Conservation (phyloP, 1,139 yeast genomes). For the Wickerhamomyces sp. region DNA sequence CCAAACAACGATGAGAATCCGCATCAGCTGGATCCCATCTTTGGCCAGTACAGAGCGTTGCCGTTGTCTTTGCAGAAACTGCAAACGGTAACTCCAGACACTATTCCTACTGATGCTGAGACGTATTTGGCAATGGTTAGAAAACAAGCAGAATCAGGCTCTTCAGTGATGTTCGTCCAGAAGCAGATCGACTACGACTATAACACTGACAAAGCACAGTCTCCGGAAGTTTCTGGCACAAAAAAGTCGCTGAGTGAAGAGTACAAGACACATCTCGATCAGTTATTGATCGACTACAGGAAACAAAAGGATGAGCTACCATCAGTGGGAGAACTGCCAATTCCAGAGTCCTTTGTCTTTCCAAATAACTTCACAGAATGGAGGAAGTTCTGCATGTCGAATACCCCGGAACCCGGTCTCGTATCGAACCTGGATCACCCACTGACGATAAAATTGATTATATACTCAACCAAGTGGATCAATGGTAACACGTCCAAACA, state of each 20-base stretch:
- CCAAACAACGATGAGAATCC: constrained; percentile 2
- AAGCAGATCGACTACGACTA: constrained; percentile 11
- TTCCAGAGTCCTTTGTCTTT: constrained; percentile 13
- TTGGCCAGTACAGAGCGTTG: constrained; percentile 21
- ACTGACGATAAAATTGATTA: constrained; percentile 16
- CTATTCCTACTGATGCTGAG: constrained; percentile 22
- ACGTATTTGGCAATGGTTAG: constrained; percentile 24
- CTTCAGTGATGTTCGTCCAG: constrained; percentile 18
- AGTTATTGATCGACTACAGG: constrained; percentile 9
- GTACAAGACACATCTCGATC: neutral
- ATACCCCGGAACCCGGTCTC: constrained; percentile 11
- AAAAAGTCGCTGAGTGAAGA: too few species aligned
- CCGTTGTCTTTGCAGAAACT: constrained; percentile 17
- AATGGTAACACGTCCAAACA: constrained; percentile 11
- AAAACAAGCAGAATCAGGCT: constrained; percentile 20
- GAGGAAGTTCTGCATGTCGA: constrained; percentile 16
- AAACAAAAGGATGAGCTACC: constrained; percentile 10
- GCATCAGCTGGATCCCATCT: constrained; percentile 16
- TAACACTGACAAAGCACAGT: too few species aligned
- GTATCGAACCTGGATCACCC: constrained; percentile 20
- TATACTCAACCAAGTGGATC: constrained; percentile 20
- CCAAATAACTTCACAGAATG: constrained; percentile 24
- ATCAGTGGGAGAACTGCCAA: constrained; percentile 10
- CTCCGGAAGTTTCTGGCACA: too few species aligned
- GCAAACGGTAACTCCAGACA: constrained; percentile 12